Base-by-base conservation (phyloP, 306 rosid genomes). In the Medicago ruthenica region DNA sequence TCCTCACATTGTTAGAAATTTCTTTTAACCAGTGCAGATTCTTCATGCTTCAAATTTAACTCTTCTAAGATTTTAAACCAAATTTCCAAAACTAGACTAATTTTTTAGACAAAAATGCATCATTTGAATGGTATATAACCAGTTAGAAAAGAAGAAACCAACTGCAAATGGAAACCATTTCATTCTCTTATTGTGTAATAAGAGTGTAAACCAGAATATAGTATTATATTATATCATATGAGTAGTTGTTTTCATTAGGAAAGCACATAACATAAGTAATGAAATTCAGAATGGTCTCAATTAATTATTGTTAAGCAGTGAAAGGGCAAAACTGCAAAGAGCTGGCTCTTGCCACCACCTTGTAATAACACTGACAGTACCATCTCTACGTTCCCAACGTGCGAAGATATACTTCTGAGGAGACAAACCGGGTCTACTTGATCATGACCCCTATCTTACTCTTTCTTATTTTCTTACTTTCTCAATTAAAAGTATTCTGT, bases 381-480 rank as follows among this genome's bases (percentile, higher is more conserved):
- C 31, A 42, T 75, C 76, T 79, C 76, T 79, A 83, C 87, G 76
- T 74, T 80, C 76, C 22, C 82, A 94, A 92, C 95, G 96, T 88
- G 97, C 75, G 74, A 82, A 81, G 93, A 87, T 84, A 91, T 86
- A 83, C 85, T 79, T 58, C 84, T 73, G 81, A 78, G 97, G 90
- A 85, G 96, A 86, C 98, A 88, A 72, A 67, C 70, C 7, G 95
- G 90, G 92, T 85, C 96, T 67, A 47, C 39, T 11, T 68, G 90
- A 91, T 79, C 34, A 80, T 79, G 91, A 87, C 86, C 62, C 68
- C 76, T 67, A 40, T 80, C 85, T 21, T 60, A 45, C 72, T 64
- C 44, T 57, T 8, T 9, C 72, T 42, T 61, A 34, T 34, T 5
- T 34, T 80, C 85, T 21, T 60, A 64, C 63, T 59, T 22, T 34